A percentile compares a stretch with the other conserved stretches of the same genome.
phyloP scores from a whole-genome alignment of 179 eudicot species.

The Beta lomatogona region DNA sequence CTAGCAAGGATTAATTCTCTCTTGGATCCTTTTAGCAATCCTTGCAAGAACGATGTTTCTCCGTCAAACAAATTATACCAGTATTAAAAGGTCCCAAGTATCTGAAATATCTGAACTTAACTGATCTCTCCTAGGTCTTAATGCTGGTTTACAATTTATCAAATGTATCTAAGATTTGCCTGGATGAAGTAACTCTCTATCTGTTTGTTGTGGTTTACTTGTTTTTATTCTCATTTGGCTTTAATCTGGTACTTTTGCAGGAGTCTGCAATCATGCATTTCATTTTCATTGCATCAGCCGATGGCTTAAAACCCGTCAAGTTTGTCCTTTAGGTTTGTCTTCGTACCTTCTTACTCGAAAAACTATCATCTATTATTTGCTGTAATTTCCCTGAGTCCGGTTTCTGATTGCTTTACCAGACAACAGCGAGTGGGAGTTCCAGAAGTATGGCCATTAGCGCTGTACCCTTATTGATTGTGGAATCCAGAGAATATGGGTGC shows the following conservation, averaged over 20 bases:
- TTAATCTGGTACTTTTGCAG: slow-evolving; percentile 25
- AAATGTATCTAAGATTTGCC: not conserved
- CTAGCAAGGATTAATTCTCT: too few species aligned
- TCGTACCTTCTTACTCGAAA: not conserved
- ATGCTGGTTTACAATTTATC: not conserved
- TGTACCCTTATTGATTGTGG: not conserved
- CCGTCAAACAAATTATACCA: too few species aligned
- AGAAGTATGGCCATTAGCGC: slow-evolving; percentile 78
- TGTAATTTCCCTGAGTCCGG: not conserved
- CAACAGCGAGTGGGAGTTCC: slow-evolving; percentile 92
- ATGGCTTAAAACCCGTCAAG: slow-evolving; percentile 97
- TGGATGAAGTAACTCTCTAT: not conserved
- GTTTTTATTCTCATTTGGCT: not conserved
- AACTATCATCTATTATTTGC: not conserved
- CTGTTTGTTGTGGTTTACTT: not conserved
- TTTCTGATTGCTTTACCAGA: slow-evolving; percentile 38
- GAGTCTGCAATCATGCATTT: slow-evolving; percentile 95
- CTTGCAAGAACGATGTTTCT: too few species aligned
- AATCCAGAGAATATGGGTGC: not conserved
- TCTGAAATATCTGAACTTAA: too few species aligned
- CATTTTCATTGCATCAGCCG: slow-evolving; percentile 97
- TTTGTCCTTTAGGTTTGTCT: slow-evolving; percentile 70
- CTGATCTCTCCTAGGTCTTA: too few species aligned
- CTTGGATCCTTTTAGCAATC: too few species aligned
- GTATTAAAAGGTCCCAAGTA: too few species aligned